Percentiles rank a stretch among this genome's conserved stretches.
phyloP scores from a whole-genome alignment of 1,139 yeast species.

The Taphrina confusa region DNA sequence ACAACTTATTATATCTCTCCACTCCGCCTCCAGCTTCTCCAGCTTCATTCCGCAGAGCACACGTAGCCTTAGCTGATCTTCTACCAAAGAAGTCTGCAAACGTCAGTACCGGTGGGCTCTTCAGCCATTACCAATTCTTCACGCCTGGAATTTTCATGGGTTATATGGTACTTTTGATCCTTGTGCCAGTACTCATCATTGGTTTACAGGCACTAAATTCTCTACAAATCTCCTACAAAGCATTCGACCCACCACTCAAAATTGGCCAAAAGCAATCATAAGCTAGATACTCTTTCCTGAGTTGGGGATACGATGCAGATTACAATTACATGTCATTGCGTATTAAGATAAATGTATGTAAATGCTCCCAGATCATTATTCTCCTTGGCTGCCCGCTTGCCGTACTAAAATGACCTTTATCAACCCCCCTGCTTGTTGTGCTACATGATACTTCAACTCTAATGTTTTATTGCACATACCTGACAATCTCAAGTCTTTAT shows the following conservation, averaged over 20 bases:
- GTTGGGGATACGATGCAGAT: too few species aligned
- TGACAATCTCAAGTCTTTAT: background rate
- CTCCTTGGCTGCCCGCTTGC: too few species aligned
- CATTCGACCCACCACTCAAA: slow-evolving; percentile 59
- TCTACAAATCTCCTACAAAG: slow-evolving; percentile 66
- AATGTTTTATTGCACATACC: too few species aligned
- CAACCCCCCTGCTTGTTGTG: too few species aligned
- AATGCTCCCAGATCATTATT: background rate
- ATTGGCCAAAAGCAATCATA: slow-evolving; percentile 30
- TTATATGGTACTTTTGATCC: slow-evolving; percentile 57
- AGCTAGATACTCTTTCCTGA: too few species aligned
- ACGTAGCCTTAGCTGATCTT: background rate
- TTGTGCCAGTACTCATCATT: slow-evolving; percentile 55
- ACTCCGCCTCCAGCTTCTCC: slow-evolving; percentile 28
- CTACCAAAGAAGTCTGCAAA: background rate
- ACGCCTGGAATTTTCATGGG: slow-evolving; percentile 72
- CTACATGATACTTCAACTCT: too few species aligned
- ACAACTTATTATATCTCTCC: slow-evolving; percentile 26
- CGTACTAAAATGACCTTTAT: too few species aligned
- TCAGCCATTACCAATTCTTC: slow-evolving; percentile 56
- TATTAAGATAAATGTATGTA: background rate
- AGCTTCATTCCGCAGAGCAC: slow-evolving; percentile 29
- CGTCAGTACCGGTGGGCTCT: slow-evolving; percentile 43
- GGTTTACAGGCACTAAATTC: slow-evolving; percentile 65
- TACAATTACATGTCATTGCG: too few species aligned